Percentiles rank a stretch among this genome's conserved stretches.
Evolutionary conservation across 164 flowering plant species (phyloP).

Genomic region (Vitis vinifera): ASM3070453v1 NC_081817.1:11075001-11075500

Average conservation of each 20-base stretch:
- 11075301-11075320: too few relatives aligned
- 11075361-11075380: too few relatives aligned
- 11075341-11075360: neutral
- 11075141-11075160: slow-evolving; percentile 82
- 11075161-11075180: slow-evolving; percentile 56
- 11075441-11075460: too few relatives aligned
- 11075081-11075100: slow-evolving; percentile 83
- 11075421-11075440: neutral
- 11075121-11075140: slow-evolving; percentile 88
- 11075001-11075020: slow-evolving; percentile 72
- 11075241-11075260: too few relatives aligned
- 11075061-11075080: slow-evolving; percentile 42
- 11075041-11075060: slow-evolving; percentile 47
- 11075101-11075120: slow-evolving; percentile 80
- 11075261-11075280: too few relatives aligned
- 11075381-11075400: neutral
- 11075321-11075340: too few relatives aligned
- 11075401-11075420: neutral
- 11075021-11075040: slow-evolving; percentile 57
- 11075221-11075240: too few relatives aligned
- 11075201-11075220: neutral
- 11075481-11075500: too few relatives aligned
- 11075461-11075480: too few relatives aligned
- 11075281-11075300: too few relatives aligned
- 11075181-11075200: slow-evolving; percentile 38